Percentiles rank a stretch among this genome's conserved stretches.
phyloP scores from a whole-genome alignment of 2,329 filamentous ascomycete genomes.

The Akanthomyces uredinophilus region DNA sequence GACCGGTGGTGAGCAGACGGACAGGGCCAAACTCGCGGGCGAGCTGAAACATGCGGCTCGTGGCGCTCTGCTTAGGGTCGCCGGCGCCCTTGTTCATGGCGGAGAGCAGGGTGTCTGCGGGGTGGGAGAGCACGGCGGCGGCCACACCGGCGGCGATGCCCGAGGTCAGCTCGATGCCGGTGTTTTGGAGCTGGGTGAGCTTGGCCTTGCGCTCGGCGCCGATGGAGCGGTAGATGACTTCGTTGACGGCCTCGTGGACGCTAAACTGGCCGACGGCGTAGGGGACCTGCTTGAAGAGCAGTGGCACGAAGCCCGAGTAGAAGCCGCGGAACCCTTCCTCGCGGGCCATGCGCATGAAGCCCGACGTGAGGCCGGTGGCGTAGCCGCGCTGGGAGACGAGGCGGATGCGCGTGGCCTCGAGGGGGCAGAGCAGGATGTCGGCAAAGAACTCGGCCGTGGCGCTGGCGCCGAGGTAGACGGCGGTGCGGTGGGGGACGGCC shows the following conservation, averaged over 20 bases:
- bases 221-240: constrained; percentile 65
- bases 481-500: constrained; percentile 41
- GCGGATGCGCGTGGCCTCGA: constrained; percentile 75
- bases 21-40: constrained; percentile 47
- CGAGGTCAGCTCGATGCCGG: constrained; percentile 77
- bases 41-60: constrained; percentile 48
- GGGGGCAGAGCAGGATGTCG: constrained; percentile 80
- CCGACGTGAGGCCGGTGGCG: constrained; percentile 63
- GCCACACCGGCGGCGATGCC: constrained; percentile 85
- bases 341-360: constrained; percentile 69
- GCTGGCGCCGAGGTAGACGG: constrained; percentile 67
- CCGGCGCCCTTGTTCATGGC: constrained; percentile 53
- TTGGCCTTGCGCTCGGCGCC: constrained; percentile 62
- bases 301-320: constrained; percentile 85
- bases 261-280: constrained; percentile 95
- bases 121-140: constrained; percentile 82
- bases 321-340: constrained; percentile 76
- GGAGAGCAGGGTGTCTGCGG: constrained; percentile 63
- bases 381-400: constrained; percentile 79
- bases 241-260: constrained; percentile 83
- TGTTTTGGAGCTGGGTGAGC: constrained; percentile 67
- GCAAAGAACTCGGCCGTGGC: constrained; percentile 67
- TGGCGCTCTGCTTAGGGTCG: constrained; percentile 41
- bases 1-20: constrained; percentile 40
- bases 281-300: constrained; percentile 84